Evolutionary conservation across 1,139 yeast species (phyloP).

Genomic region (Candida albicans): DNA sequence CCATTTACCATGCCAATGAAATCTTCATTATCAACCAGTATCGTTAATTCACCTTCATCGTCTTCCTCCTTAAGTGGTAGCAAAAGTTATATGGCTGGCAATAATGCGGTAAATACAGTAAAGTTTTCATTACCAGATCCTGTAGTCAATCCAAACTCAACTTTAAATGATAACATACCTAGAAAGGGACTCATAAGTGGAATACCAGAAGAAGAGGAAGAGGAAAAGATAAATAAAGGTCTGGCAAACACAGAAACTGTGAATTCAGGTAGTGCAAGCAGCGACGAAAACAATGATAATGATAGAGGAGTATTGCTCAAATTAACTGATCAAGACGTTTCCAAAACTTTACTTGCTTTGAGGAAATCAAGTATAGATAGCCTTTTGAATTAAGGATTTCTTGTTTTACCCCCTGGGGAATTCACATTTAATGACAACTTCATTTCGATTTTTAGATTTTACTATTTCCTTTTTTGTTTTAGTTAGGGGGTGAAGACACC

Average conservation of each 20-base stretch:
- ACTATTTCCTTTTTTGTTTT: constrained; percentile 7
- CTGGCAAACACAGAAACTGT: too few species aligned
- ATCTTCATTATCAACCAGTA: constrained; percentile 13
- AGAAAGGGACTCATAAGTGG: constrained; percentile 27
- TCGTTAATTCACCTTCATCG: not conserved
- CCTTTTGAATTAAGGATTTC: constrained; percentile 35
- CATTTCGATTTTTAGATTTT: not conserved
- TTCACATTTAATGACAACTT: not conserved
- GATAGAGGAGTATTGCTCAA: constrained; percentile 7
- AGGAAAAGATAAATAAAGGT: not conserved
- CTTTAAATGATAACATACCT: constrained; percentile 22
- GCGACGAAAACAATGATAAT: constrained; percentile 2
- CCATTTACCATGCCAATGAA: constrained; percentile 26
- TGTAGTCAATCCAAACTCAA: constrained; percentile 24
- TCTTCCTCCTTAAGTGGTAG: constrained; percentile 8
- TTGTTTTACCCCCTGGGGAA: not conserved
- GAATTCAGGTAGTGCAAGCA: too few species aligned
- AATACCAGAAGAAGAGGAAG: constrained; percentile 20
- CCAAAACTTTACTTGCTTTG: constrained; percentile 43
- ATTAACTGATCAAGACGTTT: constrained; percentile 36
- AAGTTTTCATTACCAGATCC: constrained; percentile 44
- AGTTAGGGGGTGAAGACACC: constrained; percentile 6
- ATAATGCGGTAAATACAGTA: constrained; percentile 4
- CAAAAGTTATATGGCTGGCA: constrained; percentile 5
- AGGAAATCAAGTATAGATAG: constrained; percentile 46